Evolutionary conservation across 768 basidiomycete species (phyloP), one percentile per base, ranked within the genome.

Genomic region (Rhodocollybia butyracea): DNA sequence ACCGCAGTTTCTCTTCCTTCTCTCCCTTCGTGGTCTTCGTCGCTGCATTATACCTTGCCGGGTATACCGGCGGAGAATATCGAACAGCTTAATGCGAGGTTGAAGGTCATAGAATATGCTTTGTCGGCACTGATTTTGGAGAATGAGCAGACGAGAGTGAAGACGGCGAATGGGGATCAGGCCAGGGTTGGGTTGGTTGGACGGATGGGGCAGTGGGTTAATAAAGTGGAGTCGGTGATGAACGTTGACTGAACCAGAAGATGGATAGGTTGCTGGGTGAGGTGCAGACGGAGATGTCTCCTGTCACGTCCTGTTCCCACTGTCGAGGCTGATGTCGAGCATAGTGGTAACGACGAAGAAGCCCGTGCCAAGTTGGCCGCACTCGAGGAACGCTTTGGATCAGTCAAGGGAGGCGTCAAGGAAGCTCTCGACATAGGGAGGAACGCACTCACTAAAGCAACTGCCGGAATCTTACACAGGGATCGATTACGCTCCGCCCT

Each of bases 301-400:
- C 61, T 66, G 47, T 66, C 69, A 45, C 45, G 30, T 15, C 43
- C 38, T 21, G 15, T 22, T n/a, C 13, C 48, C 3, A n/a, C 40
- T 26, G 13, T 32, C 46, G 21, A 26, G 12, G 29, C 15, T 22
- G 8, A n/a, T n/a, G 42, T 45, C 31, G 12, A 30, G 15, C 17
- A 12, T 11, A 11, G 24, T 21, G n/a, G 42, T 22, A 77, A 57
- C 46, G 87, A 88, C 61, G 83, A 82, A 22, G 85, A 85, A 58
- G 81, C 84, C 1, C 72, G 79, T 26, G 71, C 68, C 29, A 80
- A 78, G 64, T 62, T 90, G 46, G 76, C 70, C 56, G 66, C 73
- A 0, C 64, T 92, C 29, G 89, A 91, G 63, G 83, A 86, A 43
- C 80, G 85, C 94, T 0, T 79, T 81, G 2, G 81, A n/a, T n/a